Conservation (phyloP, 2,329 filamentous ascomycete genomes). For the Pezicula rhizophila region DNA sequence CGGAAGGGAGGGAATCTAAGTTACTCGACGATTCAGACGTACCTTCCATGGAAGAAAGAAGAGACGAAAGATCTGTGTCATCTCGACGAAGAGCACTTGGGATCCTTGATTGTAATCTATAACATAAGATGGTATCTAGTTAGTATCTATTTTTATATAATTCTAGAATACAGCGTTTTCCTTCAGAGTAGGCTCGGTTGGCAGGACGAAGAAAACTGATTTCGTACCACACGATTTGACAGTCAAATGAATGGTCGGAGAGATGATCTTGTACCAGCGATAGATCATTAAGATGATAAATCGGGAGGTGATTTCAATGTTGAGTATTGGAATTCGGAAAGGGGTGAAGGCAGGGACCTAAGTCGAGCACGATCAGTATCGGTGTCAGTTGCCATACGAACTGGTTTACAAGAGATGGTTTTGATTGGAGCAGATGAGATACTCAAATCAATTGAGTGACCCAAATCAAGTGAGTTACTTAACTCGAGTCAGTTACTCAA, state of each 20-base stretch:
- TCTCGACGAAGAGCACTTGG: slow-evolving; percentile 64
- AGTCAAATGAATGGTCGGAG: slow-evolving; percentile 62
- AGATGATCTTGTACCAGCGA: slow-evolving; percentile 79
- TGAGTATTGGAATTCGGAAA: slow-evolving; percentile 34
- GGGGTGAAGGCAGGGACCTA: slow-evolving; percentile 48
- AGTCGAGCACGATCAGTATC: no score
- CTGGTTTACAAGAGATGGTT: no score
- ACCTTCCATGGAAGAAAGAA: slow-evolving; percentile 64
- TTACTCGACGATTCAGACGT: no score
- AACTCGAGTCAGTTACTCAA: no score
- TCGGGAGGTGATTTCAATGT: slow-evolving; percentile 50
- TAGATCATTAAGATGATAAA: slow-evolving; percentile 65
- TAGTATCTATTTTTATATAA: no score
- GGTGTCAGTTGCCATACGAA: no score
- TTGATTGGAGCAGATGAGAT: no score
- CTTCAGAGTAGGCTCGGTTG: background rate
- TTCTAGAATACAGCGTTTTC: background rate
- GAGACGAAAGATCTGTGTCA: slow-evolving; percentile 70
- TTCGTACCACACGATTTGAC: slow-evolving; percentile 52
- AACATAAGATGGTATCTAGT: background rate
- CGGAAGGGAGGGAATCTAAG: no score
- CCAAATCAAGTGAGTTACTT: no score
- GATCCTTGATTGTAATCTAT: slow-evolving; percentile 62
- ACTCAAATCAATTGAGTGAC: no score
- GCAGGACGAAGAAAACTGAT: background rate